Conservation (phyloP, 306 rosid species). For the Fragaria vesca region DNA sequence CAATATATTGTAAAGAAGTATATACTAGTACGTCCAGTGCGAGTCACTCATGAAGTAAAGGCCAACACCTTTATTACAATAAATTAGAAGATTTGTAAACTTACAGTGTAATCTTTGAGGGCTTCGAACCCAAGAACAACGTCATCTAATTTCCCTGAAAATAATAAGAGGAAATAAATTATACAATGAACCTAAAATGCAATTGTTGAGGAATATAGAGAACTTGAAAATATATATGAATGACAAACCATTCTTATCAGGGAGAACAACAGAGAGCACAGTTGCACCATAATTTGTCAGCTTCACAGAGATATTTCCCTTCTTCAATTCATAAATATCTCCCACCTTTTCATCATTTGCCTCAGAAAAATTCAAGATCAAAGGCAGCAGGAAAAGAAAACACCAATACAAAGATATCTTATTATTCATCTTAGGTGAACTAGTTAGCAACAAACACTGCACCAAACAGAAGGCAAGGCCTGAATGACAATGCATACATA, state of each 20-base stretch:
- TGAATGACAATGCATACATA: background rate
- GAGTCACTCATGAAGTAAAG: too few relatives aligned
- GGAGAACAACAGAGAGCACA: conserved; percentile 33
- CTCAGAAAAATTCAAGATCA: background rate
- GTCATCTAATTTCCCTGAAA: conserved; percentile 37
- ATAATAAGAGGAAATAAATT: background rate
- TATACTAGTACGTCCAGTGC: background rate
- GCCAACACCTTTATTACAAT: background rate
- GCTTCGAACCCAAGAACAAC: conserved; percentile 37
- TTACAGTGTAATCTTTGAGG: conserved; percentile 24
- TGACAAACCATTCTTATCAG: conserved; percentile 35
- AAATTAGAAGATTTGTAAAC: background rate
- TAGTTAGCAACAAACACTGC: background rate
- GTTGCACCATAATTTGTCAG: conserved; percentile 41
- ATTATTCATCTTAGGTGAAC: conserved; percentile 21
- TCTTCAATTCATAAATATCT: conserved; percentile 27
- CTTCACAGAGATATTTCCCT: conserved; percentile 31
- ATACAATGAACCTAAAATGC: background rate
- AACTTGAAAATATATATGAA: background rate
- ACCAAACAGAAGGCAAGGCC: background rate
- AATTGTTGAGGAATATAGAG: background rate
- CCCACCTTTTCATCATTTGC: conserved; percentile 19
- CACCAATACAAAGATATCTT: conserved; percentile 3
- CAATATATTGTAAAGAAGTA: too few relatives aligned
- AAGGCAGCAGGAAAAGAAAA: conserved; percentile 14